phyloP scores from a whole-genome alignment of 805 yeast species.

The Ogataea kodamae region DNA sequence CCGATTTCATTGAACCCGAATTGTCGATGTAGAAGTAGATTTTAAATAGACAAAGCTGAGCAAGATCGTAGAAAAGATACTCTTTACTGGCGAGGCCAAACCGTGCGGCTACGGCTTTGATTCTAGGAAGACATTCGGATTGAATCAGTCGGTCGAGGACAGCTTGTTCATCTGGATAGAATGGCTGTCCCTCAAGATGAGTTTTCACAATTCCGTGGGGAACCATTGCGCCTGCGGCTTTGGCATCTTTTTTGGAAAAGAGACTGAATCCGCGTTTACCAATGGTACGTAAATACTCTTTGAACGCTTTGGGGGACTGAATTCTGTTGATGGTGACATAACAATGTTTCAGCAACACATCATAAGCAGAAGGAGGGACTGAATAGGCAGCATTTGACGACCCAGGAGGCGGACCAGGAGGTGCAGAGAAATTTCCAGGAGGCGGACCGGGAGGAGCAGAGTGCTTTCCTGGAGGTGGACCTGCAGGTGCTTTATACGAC shows the following conservation, averaged over 20 bases:
- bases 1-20: constrained; percentile 24
- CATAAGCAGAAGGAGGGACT: constrained; percentile 15
- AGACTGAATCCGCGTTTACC: constrained; percentile 21
- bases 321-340: constrained; percentile 22
- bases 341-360: constrained; percentile 16
- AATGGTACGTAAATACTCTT: constrained; percentile 19
- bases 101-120: constrained; percentile 19
- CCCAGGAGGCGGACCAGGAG: constrained; percentile 1
- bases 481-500: constrained; percentile 1
- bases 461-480: constrained; percentile 1
- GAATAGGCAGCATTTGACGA: no score
- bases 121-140: constrained; percentile 22
- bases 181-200: constrained; percentile 8
- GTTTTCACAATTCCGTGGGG: constrained; percentile 12
- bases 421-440: neutral
- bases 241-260: constrained; percentile 21
- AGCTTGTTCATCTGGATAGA: constrained; percentile 21
- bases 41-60: constrained; percentile 24
- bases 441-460: constrained; percentile 11
- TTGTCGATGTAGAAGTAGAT: constrained; percentile 23
- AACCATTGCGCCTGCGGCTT: constrained; percentile 14
- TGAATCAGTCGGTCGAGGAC: constrained; percentile 15
- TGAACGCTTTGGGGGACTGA: constrained; percentile 24
- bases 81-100: constrained; percentile 19
- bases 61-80: constrained; percentile 23